phyloP scores from a whole-genome alignment of 371 early-diverging fungal genomes.

The Phascolomyces articulosus region DNA sequence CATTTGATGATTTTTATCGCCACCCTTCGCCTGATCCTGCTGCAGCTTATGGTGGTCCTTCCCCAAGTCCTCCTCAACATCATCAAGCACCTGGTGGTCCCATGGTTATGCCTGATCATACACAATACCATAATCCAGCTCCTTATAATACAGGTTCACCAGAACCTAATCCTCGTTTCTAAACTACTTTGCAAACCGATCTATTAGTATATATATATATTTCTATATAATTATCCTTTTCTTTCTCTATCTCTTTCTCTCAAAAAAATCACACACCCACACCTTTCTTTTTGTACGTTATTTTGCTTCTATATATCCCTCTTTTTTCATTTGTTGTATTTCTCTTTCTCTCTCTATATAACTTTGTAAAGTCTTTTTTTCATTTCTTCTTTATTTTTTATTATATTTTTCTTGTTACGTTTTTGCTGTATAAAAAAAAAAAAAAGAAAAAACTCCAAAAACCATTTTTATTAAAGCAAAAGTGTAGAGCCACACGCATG shows the following conservation, averaged over 20 bases:
- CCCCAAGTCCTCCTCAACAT: conserved; percentile 13
- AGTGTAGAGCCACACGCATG: too few species aligned
- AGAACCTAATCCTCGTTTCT: conserved; percentile 2
- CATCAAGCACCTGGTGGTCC: conserved; percentile 5
- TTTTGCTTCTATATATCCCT: background rate
- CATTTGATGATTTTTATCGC: conserved; percentile 19
- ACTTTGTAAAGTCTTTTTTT: background rate
- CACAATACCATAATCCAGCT: conserved; percentile 16
- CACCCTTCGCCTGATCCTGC: conserved; percentile 12
- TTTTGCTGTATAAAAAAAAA: too few species aligned
- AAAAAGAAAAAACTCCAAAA: too few species aligned
- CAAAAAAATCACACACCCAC: too few species aligned
- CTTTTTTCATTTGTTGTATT: background rate
- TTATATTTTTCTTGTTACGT: too few species aligned
- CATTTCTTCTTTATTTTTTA: background rate
- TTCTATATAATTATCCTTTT: background rate
- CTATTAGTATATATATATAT: too few species aligned
- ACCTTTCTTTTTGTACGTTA: background rate
- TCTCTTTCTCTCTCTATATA: background rate
- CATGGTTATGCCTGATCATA: conserved; percentile 26
- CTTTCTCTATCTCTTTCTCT: background rate
- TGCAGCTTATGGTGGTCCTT: background rate
- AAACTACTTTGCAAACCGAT: background rate
- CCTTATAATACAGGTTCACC: background rate
- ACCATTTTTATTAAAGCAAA: too few species aligned